Conservation (phyloP, 768 basidiomycete species). For the Saitozyma podzolica region DNA sequence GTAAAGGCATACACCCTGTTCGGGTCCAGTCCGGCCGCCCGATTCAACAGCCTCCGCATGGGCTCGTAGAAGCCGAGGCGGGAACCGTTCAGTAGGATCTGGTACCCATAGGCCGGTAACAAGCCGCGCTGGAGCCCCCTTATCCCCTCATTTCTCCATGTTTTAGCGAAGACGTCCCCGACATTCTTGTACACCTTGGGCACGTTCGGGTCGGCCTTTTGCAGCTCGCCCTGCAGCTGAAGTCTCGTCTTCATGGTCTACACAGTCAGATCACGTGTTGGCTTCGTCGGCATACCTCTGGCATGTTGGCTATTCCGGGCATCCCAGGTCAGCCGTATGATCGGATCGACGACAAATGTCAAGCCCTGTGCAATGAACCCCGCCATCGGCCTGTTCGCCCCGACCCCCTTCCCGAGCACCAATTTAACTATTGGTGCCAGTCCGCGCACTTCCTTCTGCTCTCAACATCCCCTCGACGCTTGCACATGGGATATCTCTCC, state of each 20-base stretch:
- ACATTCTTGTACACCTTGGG: slow-evolving; percentile 82
- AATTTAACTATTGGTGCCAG: not conserved
- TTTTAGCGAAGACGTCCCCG: slow-evolving; percentile 82
- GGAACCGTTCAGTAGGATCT: slow-evolving; percentile 91
- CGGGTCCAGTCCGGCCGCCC: slow-evolving; percentile 63
- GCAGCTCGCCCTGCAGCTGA: slow-evolving; percentile 93
- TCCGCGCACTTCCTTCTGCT: no score
- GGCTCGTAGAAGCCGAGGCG: slow-evolving; percentile 98
- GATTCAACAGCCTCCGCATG: slow-evolving; percentile 71
- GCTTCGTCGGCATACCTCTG: slow-evolving; percentile 55
- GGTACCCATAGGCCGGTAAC: slow-evolving; percentile 85
- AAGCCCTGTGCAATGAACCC: not conserved
- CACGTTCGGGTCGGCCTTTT: slow-evolving; percentile 58
- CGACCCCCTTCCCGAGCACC: not conserved
- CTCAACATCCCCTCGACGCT: no score
- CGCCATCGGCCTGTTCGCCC: not conserved
- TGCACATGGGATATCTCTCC: no score
- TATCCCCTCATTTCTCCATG: slow-evolving; percentile 84
- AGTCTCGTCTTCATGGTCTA: slow-evolving; percentile 78
- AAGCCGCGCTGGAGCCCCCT: slow-evolving; percentile 91
- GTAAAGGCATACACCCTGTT: slow-evolving; percentile 71
- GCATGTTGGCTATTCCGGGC: slow-evolving; percentile 33
- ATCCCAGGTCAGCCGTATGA: not conserved
- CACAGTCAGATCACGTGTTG: no score
- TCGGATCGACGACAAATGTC: no score